These are phyloP conservation scores for Penicillium sp. DNA, from an alignment of 2,329 filamentous ascomycete genomes.

Conservation along the genomic window DNA sequence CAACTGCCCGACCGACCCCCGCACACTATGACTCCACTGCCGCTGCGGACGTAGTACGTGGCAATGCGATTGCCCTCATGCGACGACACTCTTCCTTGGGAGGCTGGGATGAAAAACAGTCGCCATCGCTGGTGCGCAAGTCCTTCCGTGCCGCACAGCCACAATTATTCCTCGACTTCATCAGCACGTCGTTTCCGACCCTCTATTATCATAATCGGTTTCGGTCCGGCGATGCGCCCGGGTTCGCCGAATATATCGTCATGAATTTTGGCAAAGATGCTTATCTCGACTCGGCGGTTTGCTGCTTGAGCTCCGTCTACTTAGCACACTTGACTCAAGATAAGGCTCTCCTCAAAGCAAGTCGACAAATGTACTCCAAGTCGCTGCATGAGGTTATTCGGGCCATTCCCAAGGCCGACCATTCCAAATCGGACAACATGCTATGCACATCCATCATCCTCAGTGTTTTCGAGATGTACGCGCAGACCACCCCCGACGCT, in stretches of 20 bases:
- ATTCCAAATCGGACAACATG: constrained; percentile 33
- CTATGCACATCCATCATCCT: constrained; percentile 38
- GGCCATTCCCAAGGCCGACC: constrained; percentile 25
- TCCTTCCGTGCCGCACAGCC: constrained; percentile 21
- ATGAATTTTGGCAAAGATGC: constrained; percentile 22
- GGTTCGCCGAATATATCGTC: constrained; percentile 25
- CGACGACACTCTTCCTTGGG: constrained; percentile 18
- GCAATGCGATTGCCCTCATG: constrained; percentile 28
- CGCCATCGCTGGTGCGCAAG: constrained; percentile 23
- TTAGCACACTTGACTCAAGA: constrained; percentile 26
- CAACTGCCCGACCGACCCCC: background rate
- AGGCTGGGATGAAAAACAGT: constrained; percentile 20
- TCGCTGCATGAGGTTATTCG: constrained; percentile 31
- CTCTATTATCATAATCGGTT: constrained; percentile 30
- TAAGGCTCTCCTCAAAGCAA: constrained; percentile 18
- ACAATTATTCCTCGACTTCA: constrained; percentile 25
- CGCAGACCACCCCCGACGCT: constrained; percentile 34
- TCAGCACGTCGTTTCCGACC: constrained; percentile 28
- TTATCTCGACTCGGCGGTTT: constrained; percentile 27
- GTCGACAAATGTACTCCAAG: constrained; percentile 32
- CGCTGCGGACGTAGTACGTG: constrained; percentile 18
- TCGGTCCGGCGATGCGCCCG: constrained; percentile 20
- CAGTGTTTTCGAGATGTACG: constrained; percentile 42
- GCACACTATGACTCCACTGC: constrained; percentile 1
- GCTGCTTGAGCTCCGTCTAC: constrained; percentile 29